Base-by-base conservation (phyloP, 2,329 filamentous ascomycete species). In the Cladophialophora exuberans region DNA sequence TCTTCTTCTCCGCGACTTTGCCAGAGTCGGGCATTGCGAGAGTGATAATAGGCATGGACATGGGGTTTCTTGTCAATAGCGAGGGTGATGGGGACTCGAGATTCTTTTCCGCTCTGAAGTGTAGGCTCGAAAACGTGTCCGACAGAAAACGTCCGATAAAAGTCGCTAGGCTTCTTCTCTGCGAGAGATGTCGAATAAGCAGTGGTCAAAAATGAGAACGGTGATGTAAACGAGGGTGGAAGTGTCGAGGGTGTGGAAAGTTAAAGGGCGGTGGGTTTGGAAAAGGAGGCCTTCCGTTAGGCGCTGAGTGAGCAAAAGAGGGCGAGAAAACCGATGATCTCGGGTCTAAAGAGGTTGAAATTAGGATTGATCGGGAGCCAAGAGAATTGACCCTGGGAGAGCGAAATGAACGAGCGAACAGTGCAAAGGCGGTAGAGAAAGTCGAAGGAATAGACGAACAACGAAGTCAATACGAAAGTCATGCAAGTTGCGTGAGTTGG, bases 1-100 rank as follows among this genome's bases (percentile, higher is more conserved):
- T 52, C 33, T 56, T 44, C 44, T 61, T 52, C 33, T 46, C 30
- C 18, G 55, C 45, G 56, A 43, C 56, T 59, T 52, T 54, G 50
- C 46, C 38, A 52, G 60, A 52, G 33, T 60, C 60, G 42, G 50
- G 44, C 42, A 59, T 39, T 3, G 46, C 38, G 26, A 55, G 26
- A 20, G 36, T 44, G 22, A 43, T 10, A 35, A 51, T 11, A 25
- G 52, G 56, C 25, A 43, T 43, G 36, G 51, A 45, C 51, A 52
- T 58, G 46, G 28, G 28, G 33, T 35, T 26, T n/a, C 20, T 23
- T 10, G 20, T 13, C 20, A n/a, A 25, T 23, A 25, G 38, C 15
- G 9, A 42, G 4, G 18, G 10, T n/a, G n/a, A n/a, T n/a, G n/a
- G n/a, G n/a, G n/a, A n/a, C n/a, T n/a, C n/a, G n/a, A n/a, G n/a